Evolutionary conservation across 345 rosid species (phyloP).

Genomic region (Gossypium arboreum): DNA sequence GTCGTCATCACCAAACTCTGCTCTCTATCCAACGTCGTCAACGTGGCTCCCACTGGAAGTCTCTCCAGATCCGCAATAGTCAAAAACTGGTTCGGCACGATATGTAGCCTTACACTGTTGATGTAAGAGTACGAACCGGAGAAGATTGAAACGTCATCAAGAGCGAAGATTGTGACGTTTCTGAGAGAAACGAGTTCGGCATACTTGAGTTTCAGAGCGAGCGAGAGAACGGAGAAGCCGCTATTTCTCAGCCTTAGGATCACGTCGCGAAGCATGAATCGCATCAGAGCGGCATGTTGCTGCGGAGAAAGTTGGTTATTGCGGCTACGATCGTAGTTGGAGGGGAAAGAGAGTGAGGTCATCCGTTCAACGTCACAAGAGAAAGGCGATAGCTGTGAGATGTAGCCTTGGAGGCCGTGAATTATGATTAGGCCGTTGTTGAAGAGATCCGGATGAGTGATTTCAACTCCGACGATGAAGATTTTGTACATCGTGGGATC

Average conservation of each 20-base stretch:
- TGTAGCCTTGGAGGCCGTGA: conserved; percentile 60
- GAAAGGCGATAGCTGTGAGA: conserved; percentile 55
- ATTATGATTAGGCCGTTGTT: conserved; percentile 52
- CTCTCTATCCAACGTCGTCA: conserved; percentile 37
- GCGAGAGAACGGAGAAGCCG: conserved; percentile 53
- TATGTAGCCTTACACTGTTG: conserved; percentile 46
- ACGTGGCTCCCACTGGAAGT: conserved; percentile 34
- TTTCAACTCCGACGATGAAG: conserved; percentile 57
- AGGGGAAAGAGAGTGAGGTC: conserved; percentile 40
- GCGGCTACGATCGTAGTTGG: conserved; percentile 16
- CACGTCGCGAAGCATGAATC: conserved; percentile 54
- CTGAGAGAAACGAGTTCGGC: conserved; percentile 39
- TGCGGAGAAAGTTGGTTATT: conserved; percentile 1
- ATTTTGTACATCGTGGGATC: conserved; percentile 33
- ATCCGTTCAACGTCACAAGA: conserved; percentile 52
- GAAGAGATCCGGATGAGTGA: conserved; percentile 61
- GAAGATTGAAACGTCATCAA: conserved; percentile 55
- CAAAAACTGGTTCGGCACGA: conserved; percentile 47
- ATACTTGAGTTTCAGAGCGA: conserved; percentile 51
- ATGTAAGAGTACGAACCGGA: conserved; percentile 46
- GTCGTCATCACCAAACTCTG: conserved; percentile 36
- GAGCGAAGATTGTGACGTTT: conserved; percentile 53
- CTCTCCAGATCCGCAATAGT: conserved; percentile 38
- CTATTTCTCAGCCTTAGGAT: conserved; percentile 54
- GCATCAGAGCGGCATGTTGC: conserved; percentile 34